phyloP scores from a whole-genome alignment of 176 grass and related monocot genomes.

The Triticum timopheevii region DNA sequence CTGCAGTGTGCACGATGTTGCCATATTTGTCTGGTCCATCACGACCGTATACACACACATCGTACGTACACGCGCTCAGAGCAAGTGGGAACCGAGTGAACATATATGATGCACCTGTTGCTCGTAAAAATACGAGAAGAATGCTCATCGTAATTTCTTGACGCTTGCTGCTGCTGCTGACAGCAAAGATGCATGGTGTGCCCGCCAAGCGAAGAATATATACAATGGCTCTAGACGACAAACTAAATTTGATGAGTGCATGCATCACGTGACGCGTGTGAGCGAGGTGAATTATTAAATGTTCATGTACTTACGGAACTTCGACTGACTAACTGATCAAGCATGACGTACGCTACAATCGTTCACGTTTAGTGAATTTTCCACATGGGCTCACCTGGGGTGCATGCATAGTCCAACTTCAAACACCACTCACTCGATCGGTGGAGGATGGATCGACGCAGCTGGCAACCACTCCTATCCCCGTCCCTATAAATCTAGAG shows the following conservation, averaged over 20 bases:
- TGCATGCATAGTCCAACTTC: not conserved
- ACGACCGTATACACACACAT: too few relatives aligned
- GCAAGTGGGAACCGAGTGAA: too few relatives aligned
- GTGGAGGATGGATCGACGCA: not conserved
- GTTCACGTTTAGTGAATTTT: not conserved
- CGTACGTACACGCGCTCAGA: too few relatives aligned
- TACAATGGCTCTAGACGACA: too few relatives aligned
- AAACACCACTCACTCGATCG: not conserved
- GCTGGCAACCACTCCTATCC: not conserved
- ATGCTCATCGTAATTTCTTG: not conserved
- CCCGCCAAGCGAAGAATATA: not conserved
- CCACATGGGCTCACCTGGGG: not conserved
- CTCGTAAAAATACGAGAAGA: not conserved
- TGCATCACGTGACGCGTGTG: not conserved
- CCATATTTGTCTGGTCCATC: too few relatives aligned
- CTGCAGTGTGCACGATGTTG: too few relatives aligned
- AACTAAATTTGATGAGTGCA: not conserved
- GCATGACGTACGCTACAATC: too few relatives aligned
- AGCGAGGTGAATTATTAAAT: not conserved
- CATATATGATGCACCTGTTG: not conserved
- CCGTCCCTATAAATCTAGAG: not conserved
- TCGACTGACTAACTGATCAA: not conserved
- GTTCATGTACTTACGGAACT: not conserved
- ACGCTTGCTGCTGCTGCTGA: too few relatives aligned
- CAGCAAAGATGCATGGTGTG: too few relatives aligned